Percentiles rank a stretch among this genome's conserved stretches.
Evolutionary conservation across 2,329 filamentous ascomycete species (phyloP).

Genomic region (Nannizziopsis arthrosporioides): DNA sequence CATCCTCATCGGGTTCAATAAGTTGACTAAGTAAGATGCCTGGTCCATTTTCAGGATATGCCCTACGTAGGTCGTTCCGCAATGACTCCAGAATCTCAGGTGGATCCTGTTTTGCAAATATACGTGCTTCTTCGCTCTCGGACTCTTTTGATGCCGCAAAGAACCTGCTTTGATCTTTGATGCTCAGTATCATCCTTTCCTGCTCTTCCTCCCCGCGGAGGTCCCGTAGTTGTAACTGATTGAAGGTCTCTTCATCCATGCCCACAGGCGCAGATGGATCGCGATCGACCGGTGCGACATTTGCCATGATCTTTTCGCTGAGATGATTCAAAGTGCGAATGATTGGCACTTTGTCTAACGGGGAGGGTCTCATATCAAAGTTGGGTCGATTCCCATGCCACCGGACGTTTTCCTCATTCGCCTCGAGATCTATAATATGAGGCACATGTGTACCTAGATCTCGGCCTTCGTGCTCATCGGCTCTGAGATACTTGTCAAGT

Average conservation of each 20-base stretch:
- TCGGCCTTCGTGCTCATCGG: conserved; percentile 48
- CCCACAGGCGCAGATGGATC: conserved; percentile 54
- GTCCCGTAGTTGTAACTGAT: conserved; percentile 66
- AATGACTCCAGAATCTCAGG: conserved; percentile 54
- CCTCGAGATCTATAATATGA: conserved; percentile 81
- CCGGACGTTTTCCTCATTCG: conserved; percentile 88
- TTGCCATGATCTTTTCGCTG: conserved; percentile 85
- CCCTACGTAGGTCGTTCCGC: conserved; percentile 45
- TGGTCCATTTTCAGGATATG: conserved; percentile 46
- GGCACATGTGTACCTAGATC: conserved; percentile 54
- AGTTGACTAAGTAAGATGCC: conserved; percentile 57
- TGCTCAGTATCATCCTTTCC: conserved; percentile 68
- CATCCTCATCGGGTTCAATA: conserved; percentile 42
- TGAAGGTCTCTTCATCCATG: conserved; percentile 60
- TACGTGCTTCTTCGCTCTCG: conserved; percentile 37
- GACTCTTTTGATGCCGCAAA: conserved; percentile 38
- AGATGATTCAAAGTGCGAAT: conserved; percentile 79
- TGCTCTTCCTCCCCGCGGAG: conserved; percentile 63
- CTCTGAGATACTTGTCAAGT: conserved; percentile 74
- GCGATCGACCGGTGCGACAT: conserved; percentile 68
- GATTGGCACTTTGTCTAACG: conserved; percentile 69
- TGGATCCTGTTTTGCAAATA: conserved; percentile 60
- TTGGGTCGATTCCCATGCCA: conserved; percentile 79
- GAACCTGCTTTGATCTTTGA: conserved; percentile 76
- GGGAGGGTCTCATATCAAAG: conserved; percentile 70